Evolutionary conservation across 352 stramenopile genomes (phyloP).

Genomic region (Globisporangium emineosum): DNA sequence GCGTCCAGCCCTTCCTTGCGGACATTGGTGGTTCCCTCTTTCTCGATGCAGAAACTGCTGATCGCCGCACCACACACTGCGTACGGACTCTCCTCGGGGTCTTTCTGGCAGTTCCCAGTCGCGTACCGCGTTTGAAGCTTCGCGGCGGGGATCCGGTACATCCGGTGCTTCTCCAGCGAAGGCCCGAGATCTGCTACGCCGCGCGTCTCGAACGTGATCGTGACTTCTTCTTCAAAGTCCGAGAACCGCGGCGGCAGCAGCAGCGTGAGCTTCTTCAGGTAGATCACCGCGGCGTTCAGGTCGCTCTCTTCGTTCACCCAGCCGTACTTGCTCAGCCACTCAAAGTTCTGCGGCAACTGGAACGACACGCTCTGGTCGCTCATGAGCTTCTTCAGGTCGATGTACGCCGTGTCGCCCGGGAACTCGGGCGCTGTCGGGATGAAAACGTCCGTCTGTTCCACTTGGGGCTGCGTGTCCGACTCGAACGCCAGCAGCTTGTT

Average conservation of each 20-base stretch:
- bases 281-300: not conserved
- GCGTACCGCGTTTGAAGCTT: conserved; percentile 1
- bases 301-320: conserved; percentile 5
- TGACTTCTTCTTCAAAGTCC: not conserved
- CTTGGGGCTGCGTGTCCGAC: not conserved
- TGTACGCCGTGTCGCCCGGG: not conserved
- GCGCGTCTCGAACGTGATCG: not conserved
- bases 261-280: conserved; percentile 2
- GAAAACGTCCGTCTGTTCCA: not conserved
- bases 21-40: not conserved
- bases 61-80: not conserved
- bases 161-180: not conserved
- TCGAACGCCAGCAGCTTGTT: conserved; percentile 3
- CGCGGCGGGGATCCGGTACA: not conserved
- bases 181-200: not conserved
- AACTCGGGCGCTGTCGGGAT: not conserved
- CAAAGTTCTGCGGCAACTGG: not conserved
- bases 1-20: not conserved
- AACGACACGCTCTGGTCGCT: not conserved
- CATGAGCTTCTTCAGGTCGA: conserved; percentile 4
- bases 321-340: conserved; percentile 6
- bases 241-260: conserved; percentile 1
- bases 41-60: conserved; percentile 1
- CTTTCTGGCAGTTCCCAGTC: not conserved
- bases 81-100: not conserved